Base-by-base conservation (phyloP, 2,329 filamentous ascomycete species). In the Monilinia fructicola region DNA sequence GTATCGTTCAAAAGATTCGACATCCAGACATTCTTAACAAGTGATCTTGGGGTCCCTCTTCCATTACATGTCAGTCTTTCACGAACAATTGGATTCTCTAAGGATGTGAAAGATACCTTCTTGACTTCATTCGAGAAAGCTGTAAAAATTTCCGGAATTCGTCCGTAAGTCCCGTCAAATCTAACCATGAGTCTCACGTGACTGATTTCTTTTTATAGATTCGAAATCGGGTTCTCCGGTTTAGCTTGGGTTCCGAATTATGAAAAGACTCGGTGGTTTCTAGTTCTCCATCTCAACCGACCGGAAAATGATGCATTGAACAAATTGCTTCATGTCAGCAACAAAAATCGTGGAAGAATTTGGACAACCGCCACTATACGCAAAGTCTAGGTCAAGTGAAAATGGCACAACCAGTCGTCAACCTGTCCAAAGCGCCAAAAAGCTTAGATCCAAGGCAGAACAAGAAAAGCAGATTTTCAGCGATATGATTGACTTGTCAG, bases 11-110 rank as follows among this genome's bases (percentile, higher is more conserved):
- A 44, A 23, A 50, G 38, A 28, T 31, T 77, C n/a, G 72, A 79
- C 63, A 80, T 95, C 23, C 83, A 88, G 69, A 89, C 85, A 69
- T 87, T 95, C 68, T 80, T 98, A 7, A 85, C 84, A 53, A 96
- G 89, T 69, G 90, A 95, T 67, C 84, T 97, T 0, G 90, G 87
- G 67, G 87, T 88, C 7, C 88, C 90, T 6, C 81, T 92, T 60
- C 94, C 94, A 3, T 83, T 99, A 56, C 95, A 99, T 78, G 88
- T 99, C 74, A 97, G 93, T 72, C 84, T 99, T 9, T 98, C 95
- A 10, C 85, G 92, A 7, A 90, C 95, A 0, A 80, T 98, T 61
- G 84, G 88, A 16, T 85, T 99, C 42, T 81, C 82, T 58, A 93
- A 91, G 0, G 82, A 87, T n/a, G 83, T 89, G 70, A 92, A 91